Base-by-base conservation (phyloP, 768 basidiomycete genomes). In the Lactifluus piperatus region DNA sequence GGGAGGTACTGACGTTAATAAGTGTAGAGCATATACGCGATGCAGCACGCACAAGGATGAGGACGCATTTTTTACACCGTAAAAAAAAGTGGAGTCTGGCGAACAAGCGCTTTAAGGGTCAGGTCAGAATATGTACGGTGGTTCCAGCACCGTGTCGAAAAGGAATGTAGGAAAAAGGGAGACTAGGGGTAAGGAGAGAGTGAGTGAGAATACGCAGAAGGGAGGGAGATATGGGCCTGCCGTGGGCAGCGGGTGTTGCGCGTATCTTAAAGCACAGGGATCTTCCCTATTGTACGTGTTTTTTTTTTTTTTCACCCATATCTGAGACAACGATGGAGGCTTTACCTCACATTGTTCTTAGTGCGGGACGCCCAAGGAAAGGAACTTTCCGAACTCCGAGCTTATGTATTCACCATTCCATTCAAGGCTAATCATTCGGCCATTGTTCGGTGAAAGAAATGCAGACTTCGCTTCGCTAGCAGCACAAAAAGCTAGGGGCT, bases 61-160 rank as follows among this genome's bases (percentile, higher is more conserved):
- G 62, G 37, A 37, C 45, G 24, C 62, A 64, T 64, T 44, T 46
- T 36, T 52, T 36, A 13, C 43, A 22, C 45, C n/a, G 30, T 54
- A 27, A 34, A n/a, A 57, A n/a, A 53, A 14, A 32, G 32, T 18
- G 34, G 10, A 9, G 18, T 7, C 9, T 20, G 20, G 30, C 22
- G 30, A 27, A 14, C 30, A 11, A 20, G n/a, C 39, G n/a, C 18
- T 16, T 24, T 45, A 16, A 3, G n/a, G n/a, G n/a, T n/a, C n/a
- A n/a, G 20, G 47, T 9, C 26, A 46, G 11, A n/a, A n/a, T n/a
- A 22, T 36, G 36, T 47, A 47, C 34, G 54, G 64, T 51, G 64
- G 11, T 22, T 48, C 62, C 64, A 59, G 64, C 64, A 64, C 64
- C 54, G 51, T 52, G 57, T 45, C 34, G n/a, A 46, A 29, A 57